These are phyloP conservation scores for Cruciata laevipes DNA, from an alignment of 257 asterid genomes.

Conservation along the genomic window DNA sequence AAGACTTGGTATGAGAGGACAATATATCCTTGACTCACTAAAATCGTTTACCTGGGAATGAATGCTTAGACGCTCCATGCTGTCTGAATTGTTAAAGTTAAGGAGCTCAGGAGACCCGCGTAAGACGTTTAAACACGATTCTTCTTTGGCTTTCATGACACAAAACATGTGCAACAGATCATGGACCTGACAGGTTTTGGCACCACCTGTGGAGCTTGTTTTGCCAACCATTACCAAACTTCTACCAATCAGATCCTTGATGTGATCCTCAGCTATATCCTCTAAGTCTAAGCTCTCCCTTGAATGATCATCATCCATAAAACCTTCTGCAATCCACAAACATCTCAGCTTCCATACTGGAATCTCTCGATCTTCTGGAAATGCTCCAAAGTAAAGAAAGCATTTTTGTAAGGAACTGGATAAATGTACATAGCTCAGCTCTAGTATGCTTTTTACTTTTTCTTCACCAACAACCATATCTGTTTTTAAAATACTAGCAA, in stretches of 20 bases:
- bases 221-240: conserved; percentile 5
- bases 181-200: not conserved
- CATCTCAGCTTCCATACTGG: not conserved
- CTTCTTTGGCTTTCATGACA: not conserved
- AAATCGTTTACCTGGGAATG: not conserved
- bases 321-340: conserved; percentile 11
- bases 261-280: not conserved
- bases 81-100: not conserved
- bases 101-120: not conserved
- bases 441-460: not conserved
- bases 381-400: conserved; percentile 12
- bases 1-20: not conserved
- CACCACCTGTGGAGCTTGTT: not conserved
- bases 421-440: not conserved
- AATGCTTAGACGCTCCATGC: not conserved
- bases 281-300: not conserved
- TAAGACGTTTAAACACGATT: not conserved
- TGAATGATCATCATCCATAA: not conserved
- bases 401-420: not conserved
- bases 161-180: conserved; percentile 6
- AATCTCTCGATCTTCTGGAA: not conserved
- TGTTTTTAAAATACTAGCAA: not conserved
- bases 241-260: not conserved
- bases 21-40: not conserved
- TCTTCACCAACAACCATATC: not conserved